A percentile compares a stretch with the other conserved stretches of the same genome.
phyloP scores from a whole-genome alignment of 176 grass and related monocot species.

The Miscanthus lutarioriparius region DNA sequence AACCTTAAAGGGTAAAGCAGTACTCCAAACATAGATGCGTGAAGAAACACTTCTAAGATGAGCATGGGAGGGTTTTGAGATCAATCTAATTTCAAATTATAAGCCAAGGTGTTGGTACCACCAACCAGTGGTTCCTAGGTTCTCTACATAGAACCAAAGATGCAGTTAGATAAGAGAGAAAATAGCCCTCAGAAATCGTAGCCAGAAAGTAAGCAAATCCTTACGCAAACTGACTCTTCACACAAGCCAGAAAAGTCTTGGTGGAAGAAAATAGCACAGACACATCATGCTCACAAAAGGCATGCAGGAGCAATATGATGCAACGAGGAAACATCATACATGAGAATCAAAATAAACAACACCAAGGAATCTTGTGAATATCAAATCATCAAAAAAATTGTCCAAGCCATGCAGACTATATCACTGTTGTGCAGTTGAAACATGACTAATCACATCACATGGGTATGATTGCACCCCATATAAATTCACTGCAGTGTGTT shows the following conservation, averaged over 20 bases:
- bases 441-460: not conserved
- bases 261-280: not conserved
- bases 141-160: not conserved
- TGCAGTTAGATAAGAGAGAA: not conserved
- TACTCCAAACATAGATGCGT: not conserved
- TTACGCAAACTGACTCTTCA: not conserved
- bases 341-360: not conserved
- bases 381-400: not conserved
- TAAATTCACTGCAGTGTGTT: not conserved
- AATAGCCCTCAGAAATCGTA: not conserved
- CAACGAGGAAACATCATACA: not conserved
- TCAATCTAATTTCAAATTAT: not conserved
- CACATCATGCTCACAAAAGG: not conserved
- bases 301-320: not conserved
- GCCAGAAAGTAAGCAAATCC: not conserved
- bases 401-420: not conserved
- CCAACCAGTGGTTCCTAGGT: not conserved
- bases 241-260: not conserved
- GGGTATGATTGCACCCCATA: not conserved
- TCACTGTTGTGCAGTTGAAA: not conserved
- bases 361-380: not conserved
- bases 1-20: not conserved
- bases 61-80: not conserved
- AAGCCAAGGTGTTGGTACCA: not conserved
- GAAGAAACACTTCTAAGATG: not conserved